phyloP scores from a whole-genome alignment of 768 basidiomycete genomes.

The Tulasnella sp. region DNA sequence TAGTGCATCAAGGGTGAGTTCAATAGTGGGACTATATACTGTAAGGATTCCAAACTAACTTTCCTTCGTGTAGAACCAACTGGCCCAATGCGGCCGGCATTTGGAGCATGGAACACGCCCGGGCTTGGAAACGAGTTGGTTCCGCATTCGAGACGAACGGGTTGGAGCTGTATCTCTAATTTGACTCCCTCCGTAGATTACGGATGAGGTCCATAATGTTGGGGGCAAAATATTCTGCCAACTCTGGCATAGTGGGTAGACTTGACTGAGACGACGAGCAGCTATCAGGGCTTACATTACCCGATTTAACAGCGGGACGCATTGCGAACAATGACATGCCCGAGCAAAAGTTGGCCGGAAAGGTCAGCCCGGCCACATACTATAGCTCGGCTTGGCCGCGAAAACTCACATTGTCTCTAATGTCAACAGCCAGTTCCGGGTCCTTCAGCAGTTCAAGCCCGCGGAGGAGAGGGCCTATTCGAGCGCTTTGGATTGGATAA shows the following conservation, averaged over 20 bases:
- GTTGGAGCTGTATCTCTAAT: neutral
- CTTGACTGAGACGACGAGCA: neutral
- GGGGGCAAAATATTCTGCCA: constrained; percentile 34
- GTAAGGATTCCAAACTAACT: neutral
- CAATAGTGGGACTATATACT: neutral
- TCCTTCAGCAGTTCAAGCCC: constrained; percentile 52
- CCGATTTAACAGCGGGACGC: constrained; percentile 36
- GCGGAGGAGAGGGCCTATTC: constrained; percentile 42
- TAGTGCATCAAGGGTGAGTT: constrained; percentile 51
- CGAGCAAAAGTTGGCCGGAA: constrained; percentile 48
- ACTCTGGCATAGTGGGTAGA: constrained; percentile 49
- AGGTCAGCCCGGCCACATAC: constrained; percentile 38
- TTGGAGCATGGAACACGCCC: constrained; percentile 52
- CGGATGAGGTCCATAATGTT: constrained; percentile 14
- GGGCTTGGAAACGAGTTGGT: constrained; percentile 49
- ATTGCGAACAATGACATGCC: constrained; percentile 42
- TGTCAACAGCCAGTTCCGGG: constrained; percentile 50
- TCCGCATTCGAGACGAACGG: neutral
- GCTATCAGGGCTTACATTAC: constrained; percentile 33
- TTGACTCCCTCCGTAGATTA: neutral
- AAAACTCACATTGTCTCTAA: neutral
- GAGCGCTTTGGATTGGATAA: constrained; percentile 13
- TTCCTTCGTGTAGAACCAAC: constrained; percentile 45
- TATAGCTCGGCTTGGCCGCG: neutral
- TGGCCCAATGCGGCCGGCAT: constrained; percentile 54